Conservation (phyloP, 768 basidiomycete species). For the Strobilomyces dryophilus region DNA sequence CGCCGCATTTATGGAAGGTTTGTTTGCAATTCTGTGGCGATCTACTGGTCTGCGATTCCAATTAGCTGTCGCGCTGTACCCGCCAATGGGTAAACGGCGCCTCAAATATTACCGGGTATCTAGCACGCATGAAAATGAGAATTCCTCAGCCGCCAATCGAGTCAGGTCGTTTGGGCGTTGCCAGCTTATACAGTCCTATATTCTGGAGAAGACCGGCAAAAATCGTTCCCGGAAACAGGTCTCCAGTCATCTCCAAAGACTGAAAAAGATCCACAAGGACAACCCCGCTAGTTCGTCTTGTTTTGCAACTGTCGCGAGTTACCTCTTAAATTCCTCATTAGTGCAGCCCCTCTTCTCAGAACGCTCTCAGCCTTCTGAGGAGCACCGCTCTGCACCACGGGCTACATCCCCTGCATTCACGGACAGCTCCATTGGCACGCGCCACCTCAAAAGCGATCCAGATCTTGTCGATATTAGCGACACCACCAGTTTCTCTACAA, state of each 20-base stretch:
- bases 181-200: conserved; percentile 37
- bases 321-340: conserved; percentile 3
- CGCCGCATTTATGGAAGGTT: conserved; percentile 37
- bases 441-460: conserved; percentile 13
- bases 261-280: conserved; percentile 33
- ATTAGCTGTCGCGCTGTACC: conserved; percentile 29
- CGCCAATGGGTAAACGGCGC: conserved; percentile 35
- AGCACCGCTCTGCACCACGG: conserved; percentile 6
- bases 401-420: conserved; percentile 4
- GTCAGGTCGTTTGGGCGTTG: conserved; percentile 36
- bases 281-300: conserved; percentile 30
- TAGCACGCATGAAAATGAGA: conserved; percentile 9
- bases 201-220: conserved; percentile 36
- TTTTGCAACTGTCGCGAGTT: not conserved
- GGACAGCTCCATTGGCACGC: conserved; percentile 5
- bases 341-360: conserved; percentile 28
- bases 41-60: conserved; percentile 8
- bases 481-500: not conserved
- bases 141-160: conserved; percentile 4
- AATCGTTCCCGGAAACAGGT: conserved; percentile 38
- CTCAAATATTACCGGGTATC: conserved; percentile 30
- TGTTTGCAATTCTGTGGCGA: not conserved
- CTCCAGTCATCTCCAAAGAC: conserved; percentile 37
- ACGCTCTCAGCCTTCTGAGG: conserved; percentile 9
- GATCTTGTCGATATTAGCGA: conserved; percentile 2